phyloP scores from a whole-genome alignment of 2,329 filamentous ascomycete species.

The Plenodomus biglobosus region DNA sequence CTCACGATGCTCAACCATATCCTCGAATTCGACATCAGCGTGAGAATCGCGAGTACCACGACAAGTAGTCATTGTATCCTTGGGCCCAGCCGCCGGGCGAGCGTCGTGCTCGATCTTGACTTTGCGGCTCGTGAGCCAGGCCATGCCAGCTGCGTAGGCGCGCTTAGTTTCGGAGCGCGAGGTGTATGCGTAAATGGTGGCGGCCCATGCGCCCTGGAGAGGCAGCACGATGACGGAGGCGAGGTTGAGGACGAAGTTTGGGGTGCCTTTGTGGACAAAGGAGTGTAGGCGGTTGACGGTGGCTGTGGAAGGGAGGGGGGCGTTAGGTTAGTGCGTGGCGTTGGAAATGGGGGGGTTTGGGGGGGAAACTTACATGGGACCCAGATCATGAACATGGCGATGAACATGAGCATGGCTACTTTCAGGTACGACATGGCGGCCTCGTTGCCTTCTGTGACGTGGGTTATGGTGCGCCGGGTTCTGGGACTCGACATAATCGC shows the following conservation, averaged over 20 bases:
- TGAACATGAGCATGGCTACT: slow-evolving; percentile 70
- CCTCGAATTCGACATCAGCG: slow-evolving; percentile 9
- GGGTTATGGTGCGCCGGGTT: slow-evolving; percentile 2
- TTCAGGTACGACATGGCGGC: slow-evolving; percentile 71
- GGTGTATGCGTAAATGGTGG: slow-evolving; percentile 66
- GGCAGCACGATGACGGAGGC: slow-evolving; percentile 74
- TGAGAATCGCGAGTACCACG: slow-evolving; percentile 6
- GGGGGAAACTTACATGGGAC: slow-evolving; percentile 64
- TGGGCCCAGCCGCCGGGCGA: neutral
- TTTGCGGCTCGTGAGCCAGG: slow-evolving; percentile 9
- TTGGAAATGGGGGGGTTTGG: too few relatives aligned
- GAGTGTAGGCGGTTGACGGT: slow-evolving; percentile 71
- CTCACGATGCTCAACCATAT: slow-evolving; percentile 9
- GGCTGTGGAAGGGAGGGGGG: too few relatives aligned
- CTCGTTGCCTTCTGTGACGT: slow-evolving; percentile 37
- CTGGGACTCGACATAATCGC: neutral
- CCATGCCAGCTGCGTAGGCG: slow-evolving; percentile 12
- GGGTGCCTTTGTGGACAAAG: slow-evolving; percentile 56
- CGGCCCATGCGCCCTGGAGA: slow-evolving; percentile 83
- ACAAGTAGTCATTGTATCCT: slow-evolving; percentile 12
- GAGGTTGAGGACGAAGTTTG: slow-evolving; percentile 63
- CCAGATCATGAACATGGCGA: slow-evolving; percentile 72
- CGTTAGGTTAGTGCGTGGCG: neutral
- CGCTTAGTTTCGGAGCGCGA: slow-evolving; percentile 33
- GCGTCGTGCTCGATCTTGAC: neutral